Base-by-base conservation (phyloP, 1,284 basidiomycete species). In the Pascua sp. region DNA sequence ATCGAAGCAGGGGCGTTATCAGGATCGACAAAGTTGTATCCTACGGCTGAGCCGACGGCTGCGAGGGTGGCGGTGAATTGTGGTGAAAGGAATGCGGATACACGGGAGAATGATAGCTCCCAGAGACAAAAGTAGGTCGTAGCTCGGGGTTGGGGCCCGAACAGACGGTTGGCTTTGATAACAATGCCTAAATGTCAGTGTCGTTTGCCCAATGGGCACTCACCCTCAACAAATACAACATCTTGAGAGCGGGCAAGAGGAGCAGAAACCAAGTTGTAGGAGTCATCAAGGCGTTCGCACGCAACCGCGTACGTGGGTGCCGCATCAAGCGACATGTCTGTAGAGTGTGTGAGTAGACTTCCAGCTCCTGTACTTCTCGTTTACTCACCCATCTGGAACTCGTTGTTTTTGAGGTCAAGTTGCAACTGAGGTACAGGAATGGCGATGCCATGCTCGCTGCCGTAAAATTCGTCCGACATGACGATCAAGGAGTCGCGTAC, bases 71-170 rank as follows among this genome's bases (percentile, higher is more conserved):
- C 77, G 0, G 80, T 79, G 55, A 91, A 83, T 12, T 78, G 70
- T 4, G 85, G 82, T 1, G 86, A 83, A 12, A 88, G 65, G 41
- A 81, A 73, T 0, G 81, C 82, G 61, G 84, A 85, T 45, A 91
- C 68, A 43, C 81, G 73, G 2, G 89, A 88, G 24, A 91, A 46
- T 17, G 78, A 77, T 46, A 92, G 82, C 67, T 93, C 90, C 93
- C 92, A 96, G 7, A 94, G 83, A 69, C 91, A 95, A 9, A 93
- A 79, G 69, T 96, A 96, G 0, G 91, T 87, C 1, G 87, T 78
- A 0, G 87, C 89, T n/a, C 83, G 82, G 2, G 92, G 92, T 57
- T 86, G 85, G 11, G 90, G 89, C 5, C 92, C 92, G 67, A 95
- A 93, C 12, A 96, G 77, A 40, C 92, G 84, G 70, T 94, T 85